phyloP scores from a whole-genome alignment of 1,139 yeast species.

The Geotrichum candidum region DNA sequence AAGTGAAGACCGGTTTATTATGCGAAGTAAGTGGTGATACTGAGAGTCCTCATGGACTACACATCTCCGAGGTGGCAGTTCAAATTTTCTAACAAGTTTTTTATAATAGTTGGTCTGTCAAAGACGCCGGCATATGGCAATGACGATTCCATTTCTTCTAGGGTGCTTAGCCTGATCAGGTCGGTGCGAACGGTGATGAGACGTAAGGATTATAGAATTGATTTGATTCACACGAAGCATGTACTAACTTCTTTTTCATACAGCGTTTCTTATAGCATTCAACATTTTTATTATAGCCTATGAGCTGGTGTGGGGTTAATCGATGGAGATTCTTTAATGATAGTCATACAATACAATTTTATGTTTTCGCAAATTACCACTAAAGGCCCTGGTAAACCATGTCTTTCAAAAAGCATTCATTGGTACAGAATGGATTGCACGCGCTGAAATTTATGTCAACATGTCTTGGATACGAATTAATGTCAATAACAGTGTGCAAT shows the following conservation, averaged over 20 bases:
- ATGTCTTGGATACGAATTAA: neutral
- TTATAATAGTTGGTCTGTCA: conserved; percentile 29
- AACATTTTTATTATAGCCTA: conserved; percentile 63
- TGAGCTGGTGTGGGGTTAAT: conserved; percentile 65
- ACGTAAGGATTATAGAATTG: conserved; percentile 37
- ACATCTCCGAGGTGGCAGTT: neutral
- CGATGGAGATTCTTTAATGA: neutral
- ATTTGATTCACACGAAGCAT: neutral
- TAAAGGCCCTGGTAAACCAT: neutral
- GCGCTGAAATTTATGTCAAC: neutral
- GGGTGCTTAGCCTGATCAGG: conserved; percentile 57
- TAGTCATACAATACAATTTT: neutral
- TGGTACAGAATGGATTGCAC: neutral
- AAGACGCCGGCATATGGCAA: conserved; percentile 37
- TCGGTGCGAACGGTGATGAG: conserved; percentile 73
- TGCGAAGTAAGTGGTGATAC: conserved; percentile 48
- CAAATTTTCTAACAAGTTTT: conserved; percentile 14
- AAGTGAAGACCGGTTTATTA: conserved; percentile 75
- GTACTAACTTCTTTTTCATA: conserved; percentile 6
- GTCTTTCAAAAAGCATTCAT: neutral
- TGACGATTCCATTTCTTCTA: conserved; percentile 48
- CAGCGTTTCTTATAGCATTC: conserved; percentile 63
- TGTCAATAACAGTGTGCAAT: neutral
- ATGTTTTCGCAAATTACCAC: neutral
- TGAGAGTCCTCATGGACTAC: neutral